Conservation (phyloP, 1,139 yeast species). For the Hemisphaericaspora subhashii region DNA sequence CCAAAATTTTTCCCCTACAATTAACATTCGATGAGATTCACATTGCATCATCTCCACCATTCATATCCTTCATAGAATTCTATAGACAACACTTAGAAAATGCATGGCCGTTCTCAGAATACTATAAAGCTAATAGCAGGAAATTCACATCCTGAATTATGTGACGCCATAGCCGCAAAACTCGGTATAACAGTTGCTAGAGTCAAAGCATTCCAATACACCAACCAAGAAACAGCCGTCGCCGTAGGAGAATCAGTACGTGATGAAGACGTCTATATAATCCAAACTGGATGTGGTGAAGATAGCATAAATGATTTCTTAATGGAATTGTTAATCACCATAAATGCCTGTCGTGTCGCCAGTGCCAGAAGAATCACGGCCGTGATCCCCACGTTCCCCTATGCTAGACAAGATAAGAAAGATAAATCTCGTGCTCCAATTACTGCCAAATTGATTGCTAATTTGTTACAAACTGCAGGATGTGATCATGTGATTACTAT, state of each 20-base stretch:
- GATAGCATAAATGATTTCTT: constrained; percentile 57
- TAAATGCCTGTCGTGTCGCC: constrained; percentile 77
- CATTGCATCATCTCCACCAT: background rate
- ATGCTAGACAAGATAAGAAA: constrained; percentile 81
- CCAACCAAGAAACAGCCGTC: constrained; percentile 86
- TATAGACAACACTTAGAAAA: background rate
- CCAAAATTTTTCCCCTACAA: background rate
- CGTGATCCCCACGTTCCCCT: constrained; percentile 77
- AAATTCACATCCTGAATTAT: constrained; percentile 83
- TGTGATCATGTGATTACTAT: constrained; percentile 79
- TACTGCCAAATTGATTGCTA: constrained; percentile 77
- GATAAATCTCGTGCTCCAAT: constrained; percentile 82
- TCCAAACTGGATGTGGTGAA: constrained; percentile 90
- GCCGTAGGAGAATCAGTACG: constrained; percentile 94
- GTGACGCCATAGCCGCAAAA: constrained; percentile 63
- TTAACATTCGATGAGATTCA: constrained; percentile 1
- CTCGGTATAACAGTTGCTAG: constrained; percentile 59
- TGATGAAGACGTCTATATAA: constrained; percentile 91
- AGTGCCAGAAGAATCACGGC: constrained; percentile 80
- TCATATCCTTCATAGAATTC: background rate
- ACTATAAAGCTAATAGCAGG: constrained; percentile 86
- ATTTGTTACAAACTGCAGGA: constrained; percentile 74
- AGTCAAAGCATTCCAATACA: constrained; percentile 67
- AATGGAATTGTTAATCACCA: constrained; percentile 69
- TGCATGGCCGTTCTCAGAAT: constrained; percentile 35